Conservation (phyloP, 139 green algal genomes). For the Chlamydomonas sp. region DNA sequence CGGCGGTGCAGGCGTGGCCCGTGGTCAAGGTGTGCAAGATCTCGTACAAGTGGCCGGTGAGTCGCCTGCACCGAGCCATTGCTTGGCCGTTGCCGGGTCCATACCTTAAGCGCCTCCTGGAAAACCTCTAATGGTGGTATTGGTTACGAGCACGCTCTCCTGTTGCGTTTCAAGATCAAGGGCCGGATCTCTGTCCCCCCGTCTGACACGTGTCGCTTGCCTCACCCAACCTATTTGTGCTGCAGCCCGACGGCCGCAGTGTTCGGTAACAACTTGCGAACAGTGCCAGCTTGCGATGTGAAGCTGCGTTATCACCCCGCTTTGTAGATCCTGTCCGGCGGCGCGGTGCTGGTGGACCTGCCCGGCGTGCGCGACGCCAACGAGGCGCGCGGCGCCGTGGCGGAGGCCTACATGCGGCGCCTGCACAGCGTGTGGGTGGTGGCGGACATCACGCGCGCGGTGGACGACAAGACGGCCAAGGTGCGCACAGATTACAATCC, state of each 20-base stretch:
- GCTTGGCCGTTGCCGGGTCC: too few species aligned
- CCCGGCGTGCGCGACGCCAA: constrained; percentile 49
- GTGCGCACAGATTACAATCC: background rate
- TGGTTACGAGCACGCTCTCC: too few species aligned
- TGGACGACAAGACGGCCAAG: constrained; percentile 50
- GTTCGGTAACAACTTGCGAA: too few species aligned
- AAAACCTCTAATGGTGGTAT: too few species aligned
- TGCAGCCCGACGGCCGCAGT: too few species aligned
- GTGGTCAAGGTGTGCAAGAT: constrained; percentile 45
- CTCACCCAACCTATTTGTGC: background rate
- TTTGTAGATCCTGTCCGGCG: constrained; percentile 9
- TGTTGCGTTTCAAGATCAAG: too few species aligned
- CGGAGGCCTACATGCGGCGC: constrained; percentile 43
- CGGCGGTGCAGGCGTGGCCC: constrained; percentile 39
- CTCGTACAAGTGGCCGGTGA: constrained; percentile 26
- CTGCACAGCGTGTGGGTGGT: constrained; percentile 47
- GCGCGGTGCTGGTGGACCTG: constrained; percentile 48
- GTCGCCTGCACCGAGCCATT: too few species aligned
- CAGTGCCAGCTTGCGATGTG: too few species aligned
- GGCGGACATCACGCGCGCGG: constrained; percentile 40
- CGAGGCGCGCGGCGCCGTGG: constrained; percentile 36
- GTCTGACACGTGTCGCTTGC: background rate
- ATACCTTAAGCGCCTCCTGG: too few species aligned
- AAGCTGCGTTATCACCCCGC: background rate
- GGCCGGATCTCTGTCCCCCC: too few species aligned